phyloP scores from a whole-genome alignment of 352 stramenopile genomes.

The Peronospora farinosa region DNA sequence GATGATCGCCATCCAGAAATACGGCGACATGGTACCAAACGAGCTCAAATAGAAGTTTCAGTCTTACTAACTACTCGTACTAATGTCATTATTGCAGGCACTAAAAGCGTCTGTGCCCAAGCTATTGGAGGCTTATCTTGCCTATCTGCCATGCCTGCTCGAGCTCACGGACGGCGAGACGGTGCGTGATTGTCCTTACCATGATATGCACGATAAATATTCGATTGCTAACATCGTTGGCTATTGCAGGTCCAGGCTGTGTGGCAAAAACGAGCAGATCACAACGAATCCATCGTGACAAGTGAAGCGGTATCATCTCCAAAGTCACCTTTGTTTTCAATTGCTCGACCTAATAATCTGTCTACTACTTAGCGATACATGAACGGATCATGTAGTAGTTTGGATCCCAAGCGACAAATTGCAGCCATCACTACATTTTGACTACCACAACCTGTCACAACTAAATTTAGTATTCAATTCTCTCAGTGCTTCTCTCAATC shows the following conservation, averaged over 20 bases:
- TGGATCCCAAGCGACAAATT: too few relatives aligned
- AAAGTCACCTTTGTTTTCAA: too few relatives aligned
- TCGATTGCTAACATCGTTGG: background rate
- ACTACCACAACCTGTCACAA: background rate
- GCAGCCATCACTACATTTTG: too few relatives aligned
- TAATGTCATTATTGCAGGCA: conserved; percentile 19
- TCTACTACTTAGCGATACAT: too few relatives aligned
- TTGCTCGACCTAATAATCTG: too few relatives aligned
- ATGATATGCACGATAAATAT: too few relatives aligned
- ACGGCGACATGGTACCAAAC: conserved; percentile 50
- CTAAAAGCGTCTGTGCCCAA: conserved; percentile 58
- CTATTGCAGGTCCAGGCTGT: conserved; percentile 46
- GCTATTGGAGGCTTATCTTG: conserved; percentile 58
- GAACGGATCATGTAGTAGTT: too few relatives aligned
- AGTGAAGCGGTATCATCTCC: too few relatives aligned
- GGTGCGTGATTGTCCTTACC: conserved; percentile 15
- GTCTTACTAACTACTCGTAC: too few relatives aligned
- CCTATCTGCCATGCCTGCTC: conserved; percentile 52
- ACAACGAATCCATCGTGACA: conserved; percentile 18
- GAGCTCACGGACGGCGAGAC: conserved; percentile 56
- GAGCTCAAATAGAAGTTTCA: too few relatives aligned
- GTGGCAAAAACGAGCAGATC: conserved; percentile 52
- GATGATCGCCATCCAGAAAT: conserved; percentile 82
- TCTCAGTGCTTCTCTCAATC: background rate
- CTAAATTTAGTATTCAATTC: background rate